Conservation (phyloP, 768 basidiomycete species). For the Sistotremastrum suecicum region DNA sequence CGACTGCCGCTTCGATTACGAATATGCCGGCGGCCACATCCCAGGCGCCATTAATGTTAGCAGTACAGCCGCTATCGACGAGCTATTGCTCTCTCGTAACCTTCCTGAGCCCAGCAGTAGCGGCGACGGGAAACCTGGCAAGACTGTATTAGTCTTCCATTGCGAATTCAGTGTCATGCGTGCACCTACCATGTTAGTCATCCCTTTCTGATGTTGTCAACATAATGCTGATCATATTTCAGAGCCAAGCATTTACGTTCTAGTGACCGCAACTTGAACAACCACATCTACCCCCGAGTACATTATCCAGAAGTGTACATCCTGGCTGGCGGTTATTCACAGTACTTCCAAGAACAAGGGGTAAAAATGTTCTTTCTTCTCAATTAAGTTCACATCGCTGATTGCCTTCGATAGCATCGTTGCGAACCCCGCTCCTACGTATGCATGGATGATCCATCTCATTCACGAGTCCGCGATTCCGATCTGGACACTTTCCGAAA, state of each 20-base stretch:
- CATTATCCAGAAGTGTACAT: conserved; percentile 96
- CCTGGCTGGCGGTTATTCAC: conserved; percentile 90
- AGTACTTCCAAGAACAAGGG: conserved; percentile 61
- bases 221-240: conserved; percentile 1
- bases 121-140: conserved; percentile 48
- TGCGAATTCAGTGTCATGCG: conserved; percentile 96
- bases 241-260: conserved; percentile 92
- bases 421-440: conserved; percentile 80
- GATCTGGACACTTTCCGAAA: conserved; percentile 89
- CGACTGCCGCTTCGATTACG: conserved; percentile 97
- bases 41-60: conserved; percentile 87
- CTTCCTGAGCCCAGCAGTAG: conserved; percentile 56
- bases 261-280: conserved; percentile 80
- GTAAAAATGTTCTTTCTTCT: conserved; percentile 12
- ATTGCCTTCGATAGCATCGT: conserved; percentile 21
- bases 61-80: conserved; percentile 64
- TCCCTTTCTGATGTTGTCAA: background rate
- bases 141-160: conserved; percentile 88
- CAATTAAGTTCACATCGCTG: background rate
- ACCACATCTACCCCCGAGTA: conserved; percentile 79
- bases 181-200: conserved; percentile 87
- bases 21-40: conserved; percentile 89
- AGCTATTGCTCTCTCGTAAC: conserved; percentile 51
- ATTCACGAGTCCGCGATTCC: conserved; percentile 66
- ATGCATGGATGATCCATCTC: conserved; percentile 87